Percentiles rank a stretch among this genome's conserved stretches.
Conservation (phyloP, 2,329 filamentous ascomycete species). For the Dryadomyces quercivorus region DNA sequence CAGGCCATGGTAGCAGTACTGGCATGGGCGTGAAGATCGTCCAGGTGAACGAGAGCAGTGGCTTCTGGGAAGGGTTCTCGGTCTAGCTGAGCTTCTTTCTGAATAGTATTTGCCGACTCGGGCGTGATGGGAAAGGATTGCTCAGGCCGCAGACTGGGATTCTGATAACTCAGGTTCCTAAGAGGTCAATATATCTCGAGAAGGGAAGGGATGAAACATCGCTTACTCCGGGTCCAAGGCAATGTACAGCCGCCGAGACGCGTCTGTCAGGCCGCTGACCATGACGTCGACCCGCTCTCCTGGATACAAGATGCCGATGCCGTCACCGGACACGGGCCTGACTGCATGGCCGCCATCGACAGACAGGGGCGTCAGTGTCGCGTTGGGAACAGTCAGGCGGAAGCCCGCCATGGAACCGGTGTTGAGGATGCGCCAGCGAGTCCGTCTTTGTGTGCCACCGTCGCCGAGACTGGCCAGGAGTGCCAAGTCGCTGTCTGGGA, state of each 20-base stretch:
- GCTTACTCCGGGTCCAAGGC: constrained; percentile 12
- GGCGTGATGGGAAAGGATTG: neutral
- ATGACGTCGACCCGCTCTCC: constrained; percentile 6
- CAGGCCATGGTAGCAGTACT: neutral
- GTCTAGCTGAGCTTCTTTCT: neutral
- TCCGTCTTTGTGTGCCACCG: neutral
- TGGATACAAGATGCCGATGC: constrained; percentile 5
- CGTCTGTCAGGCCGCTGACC: neutral
- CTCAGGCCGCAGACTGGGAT: constrained; percentile 7
- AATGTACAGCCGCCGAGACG: neutral
- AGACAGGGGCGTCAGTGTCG: constrained; percentile 4
- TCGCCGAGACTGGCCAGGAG: constrained; percentile 7
- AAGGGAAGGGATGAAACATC: no score
- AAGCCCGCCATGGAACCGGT: constrained; percentile 1
- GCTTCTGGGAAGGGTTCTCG: neutral
- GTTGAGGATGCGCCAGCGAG: constrained; percentile 12
- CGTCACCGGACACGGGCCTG: neutral
- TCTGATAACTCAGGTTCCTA: constrained; percentile 9
- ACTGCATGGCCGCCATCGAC: constrained; percentile 11
- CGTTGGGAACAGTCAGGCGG: neutral
- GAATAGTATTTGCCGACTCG: neutral
- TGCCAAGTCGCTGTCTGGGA: constrained; percentile 9
- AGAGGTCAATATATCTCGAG: no score
- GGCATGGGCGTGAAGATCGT: neutral
- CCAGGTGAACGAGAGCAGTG: neutral